phyloP scores from a whole-genome alignment of 2,329 filamentous ascomycete species.

The Hymenoscyphus infarciens region DNA sequence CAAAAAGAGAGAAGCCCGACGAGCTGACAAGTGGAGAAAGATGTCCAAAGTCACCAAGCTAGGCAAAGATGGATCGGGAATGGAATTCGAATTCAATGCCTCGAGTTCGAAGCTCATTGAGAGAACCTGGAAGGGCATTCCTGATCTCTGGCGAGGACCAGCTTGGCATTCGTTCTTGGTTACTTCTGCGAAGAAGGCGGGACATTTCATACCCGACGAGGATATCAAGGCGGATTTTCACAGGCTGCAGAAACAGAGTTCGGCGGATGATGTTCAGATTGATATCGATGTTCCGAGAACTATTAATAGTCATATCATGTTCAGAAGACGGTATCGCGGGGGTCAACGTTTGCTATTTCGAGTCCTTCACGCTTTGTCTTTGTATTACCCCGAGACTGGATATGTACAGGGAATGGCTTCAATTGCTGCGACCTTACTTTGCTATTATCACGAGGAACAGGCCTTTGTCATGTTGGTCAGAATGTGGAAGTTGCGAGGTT shows the following conservation, averaged over 20 bases:
- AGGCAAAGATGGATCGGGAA: slow-evolving; percentile 52
- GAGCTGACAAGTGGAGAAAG: slow-evolving; percentile 64
- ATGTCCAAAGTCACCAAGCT: slow-evolving; percentile 58
- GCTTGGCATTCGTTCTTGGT: slow-evolving; percentile 94
- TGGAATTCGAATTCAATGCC: slow-evolving; percentile 74
- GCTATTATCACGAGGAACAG: slow-evolving; percentile 94
- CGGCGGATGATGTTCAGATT: slow-evolving; percentile 92
- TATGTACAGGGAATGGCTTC: slow-evolving; percentile 99
- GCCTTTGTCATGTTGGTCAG: slow-evolving; percentile 96
- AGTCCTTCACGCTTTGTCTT: slow-evolving; percentile 83
- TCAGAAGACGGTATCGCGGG: slow-evolving; percentile 83
- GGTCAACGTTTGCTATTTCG: slow-evolving; percentile 90
- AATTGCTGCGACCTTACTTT: slow-evolving; percentile 84
- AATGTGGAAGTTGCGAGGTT: slow-evolving; percentile 82
- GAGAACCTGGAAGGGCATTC: slow-evolving; percentile 96
- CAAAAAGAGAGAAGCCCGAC: slow-evolving; percentile 60
- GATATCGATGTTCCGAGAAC: slow-evolving; percentile 95
- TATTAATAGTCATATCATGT: slow-evolving; percentile 96
- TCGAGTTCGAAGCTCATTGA: slow-evolving; percentile 81
- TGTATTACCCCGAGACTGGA: slow-evolving; percentile 86
- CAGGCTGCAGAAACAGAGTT: slow-evolving; percentile 67
- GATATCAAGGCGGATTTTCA: slow-evolving; percentile 70
- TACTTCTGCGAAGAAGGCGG: slow-evolving; percentile 65
- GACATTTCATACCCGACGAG: slow-evolving; percentile 61
- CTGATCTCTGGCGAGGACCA: slow-evolving; percentile 87